phyloP scores from a whole-genome alignment of 129 eudicot genomes.

The Chrysanthemum seticuspe region DNA sequence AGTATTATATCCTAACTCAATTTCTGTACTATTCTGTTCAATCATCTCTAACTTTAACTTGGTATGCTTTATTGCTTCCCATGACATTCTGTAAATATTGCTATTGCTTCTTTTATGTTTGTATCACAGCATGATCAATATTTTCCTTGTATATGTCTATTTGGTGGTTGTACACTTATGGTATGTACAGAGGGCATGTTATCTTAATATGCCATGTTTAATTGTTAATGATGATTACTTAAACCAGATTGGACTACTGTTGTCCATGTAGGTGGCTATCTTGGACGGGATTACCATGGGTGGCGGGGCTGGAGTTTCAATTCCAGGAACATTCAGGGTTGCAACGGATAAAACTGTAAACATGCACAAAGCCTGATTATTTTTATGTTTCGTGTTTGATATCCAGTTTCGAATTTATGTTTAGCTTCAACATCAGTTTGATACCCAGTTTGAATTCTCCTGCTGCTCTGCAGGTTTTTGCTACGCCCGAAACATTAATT shows the following conservation, averaged over 20 bases:
- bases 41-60: too few species aligned
- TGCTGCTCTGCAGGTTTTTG: conserved; percentile 63
- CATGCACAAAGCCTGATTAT: neutral
- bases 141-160: too few species aligned
- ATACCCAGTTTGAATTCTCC: neutral
- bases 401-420: too few species aligned
- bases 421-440: too few species aligned
- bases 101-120: too few species aligned
- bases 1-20: too few species aligned
- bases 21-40: too few species aligned
- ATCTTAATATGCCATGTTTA: neutral
- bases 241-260: conserved; percentile 15
- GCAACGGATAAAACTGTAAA: conserved; percentile 90
- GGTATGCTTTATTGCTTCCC: too few species aligned
- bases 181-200: neutral
- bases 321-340: conserved; percentile 86
- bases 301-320: conserved; percentile 87
- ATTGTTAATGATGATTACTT: neutral
- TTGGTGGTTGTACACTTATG: neutral
- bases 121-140: too few species aligned
- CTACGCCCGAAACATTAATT: conserved; percentile 87
- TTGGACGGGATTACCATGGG: conserved; percentile 93
- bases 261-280: conserved; percentile 70
- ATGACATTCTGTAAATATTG: too few species aligned
- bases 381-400: neutral